Conservation (phyloP, 2,329 filamentous ascomycete species). For the Colletotrichum abscissum region DNA sequence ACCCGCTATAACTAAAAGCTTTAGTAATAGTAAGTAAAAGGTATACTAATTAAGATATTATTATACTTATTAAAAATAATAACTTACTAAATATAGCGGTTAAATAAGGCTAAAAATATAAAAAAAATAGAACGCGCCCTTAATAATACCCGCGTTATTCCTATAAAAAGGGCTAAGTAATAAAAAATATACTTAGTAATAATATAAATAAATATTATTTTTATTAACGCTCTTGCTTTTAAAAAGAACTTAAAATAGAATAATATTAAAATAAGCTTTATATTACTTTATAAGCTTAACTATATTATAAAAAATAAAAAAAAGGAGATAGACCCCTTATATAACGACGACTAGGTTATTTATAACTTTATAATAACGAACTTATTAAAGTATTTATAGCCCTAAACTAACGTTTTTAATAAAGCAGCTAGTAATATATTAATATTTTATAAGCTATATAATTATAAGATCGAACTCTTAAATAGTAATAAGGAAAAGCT, state of each 20-base stretch:
- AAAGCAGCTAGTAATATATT: rapidly evolving
- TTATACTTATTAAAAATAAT: rapidly evolving
- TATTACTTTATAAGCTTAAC: too few relatives aligned
- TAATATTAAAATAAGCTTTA: rapidly evolving
- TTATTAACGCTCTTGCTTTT: rapidly evolving
- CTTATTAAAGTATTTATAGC: too few relatives aligned
- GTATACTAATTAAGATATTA: too few relatives aligned
- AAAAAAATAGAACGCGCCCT: rapidly evolving
- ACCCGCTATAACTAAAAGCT: rapidly evolving
- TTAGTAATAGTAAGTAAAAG: rapidly evolving
- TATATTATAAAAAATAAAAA: too few relatives aligned
- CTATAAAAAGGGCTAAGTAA: rapidly evolving
- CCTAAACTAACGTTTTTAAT: rapidly evolving
- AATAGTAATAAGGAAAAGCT: rapidly evolving
- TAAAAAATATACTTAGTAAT: rapidly evolving
- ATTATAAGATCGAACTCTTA: rapidly evolving
- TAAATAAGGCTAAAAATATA: too few relatives aligned
- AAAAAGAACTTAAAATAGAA: too few relatives aligned
- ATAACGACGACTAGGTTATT: too few relatives aligned
- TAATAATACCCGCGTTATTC: rapidly evolving
- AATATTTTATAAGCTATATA: too few relatives aligned
- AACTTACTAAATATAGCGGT: rapidly evolving
- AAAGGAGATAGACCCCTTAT: rapidly evolving
- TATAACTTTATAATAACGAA: rapidly evolving
- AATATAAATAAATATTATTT: too few relatives aligned